A percentile compares a stretch with the other conserved stretches of the same genome.
phyloP scores from a whole-genome alignment of 2,329 filamentous ascomycete species.

The Cryphonectria carpinicola region DNA sequence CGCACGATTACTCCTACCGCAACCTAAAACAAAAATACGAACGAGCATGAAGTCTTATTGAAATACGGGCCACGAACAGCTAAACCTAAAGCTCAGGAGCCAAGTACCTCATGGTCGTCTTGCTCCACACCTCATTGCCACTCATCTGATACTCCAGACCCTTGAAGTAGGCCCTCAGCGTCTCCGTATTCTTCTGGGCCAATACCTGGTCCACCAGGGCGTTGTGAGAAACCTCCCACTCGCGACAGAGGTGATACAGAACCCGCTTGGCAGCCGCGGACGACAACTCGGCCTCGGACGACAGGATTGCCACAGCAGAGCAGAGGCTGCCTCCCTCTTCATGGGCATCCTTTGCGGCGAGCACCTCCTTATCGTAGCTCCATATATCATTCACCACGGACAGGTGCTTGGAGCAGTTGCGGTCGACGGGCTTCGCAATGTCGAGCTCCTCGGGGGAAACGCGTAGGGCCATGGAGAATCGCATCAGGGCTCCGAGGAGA shows the following conservation, averaged over 20 bases:
- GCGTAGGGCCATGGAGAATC: slow-evolving; percentile 41
- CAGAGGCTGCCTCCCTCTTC: slow-evolving; percentile 37
- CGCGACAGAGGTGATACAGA: slow-evolving; percentile 25
- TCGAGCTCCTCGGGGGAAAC: slow-evolving; percentile 37
- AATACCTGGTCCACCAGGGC: slow-evolving; percentile 25
- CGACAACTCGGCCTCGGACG: slow-evolving; percentile 33
- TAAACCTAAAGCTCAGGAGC: slow-evolving; percentile 1
- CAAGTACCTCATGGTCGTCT: slow-evolving; percentile 38
- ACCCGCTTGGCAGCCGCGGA: slow-evolving; percentile 28
- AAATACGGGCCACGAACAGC: background rate
- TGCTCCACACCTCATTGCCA: slow-evolving; percentile 36
- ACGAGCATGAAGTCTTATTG: background rate
- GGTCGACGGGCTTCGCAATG: slow-evolving; percentile 35
- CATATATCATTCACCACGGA: slow-evolving; percentile 48
- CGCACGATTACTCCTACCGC: too few relatives aligned
- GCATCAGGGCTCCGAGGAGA: slow-evolving; percentile 41
- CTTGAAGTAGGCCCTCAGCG: slow-evolving; percentile 35
- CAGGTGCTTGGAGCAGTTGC: slow-evolving; percentile 43
- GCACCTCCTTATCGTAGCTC: slow-evolving; percentile 45
- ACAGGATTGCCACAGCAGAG: slow-evolving; percentile 38
- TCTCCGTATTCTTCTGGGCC: background rate
- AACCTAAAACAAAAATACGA: too few relatives aligned
- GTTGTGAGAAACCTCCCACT: slow-evolving; percentile 31
- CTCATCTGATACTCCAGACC: slow-evolving; percentile 40
- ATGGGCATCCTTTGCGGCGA: slow-evolving; percentile 22